These are phyloP conservation scores for Thermomyces lanuginosus DNA, from an alignment of 2,329 filamentous ascomycete genomes.

Conservation along the genomic window DNA sequence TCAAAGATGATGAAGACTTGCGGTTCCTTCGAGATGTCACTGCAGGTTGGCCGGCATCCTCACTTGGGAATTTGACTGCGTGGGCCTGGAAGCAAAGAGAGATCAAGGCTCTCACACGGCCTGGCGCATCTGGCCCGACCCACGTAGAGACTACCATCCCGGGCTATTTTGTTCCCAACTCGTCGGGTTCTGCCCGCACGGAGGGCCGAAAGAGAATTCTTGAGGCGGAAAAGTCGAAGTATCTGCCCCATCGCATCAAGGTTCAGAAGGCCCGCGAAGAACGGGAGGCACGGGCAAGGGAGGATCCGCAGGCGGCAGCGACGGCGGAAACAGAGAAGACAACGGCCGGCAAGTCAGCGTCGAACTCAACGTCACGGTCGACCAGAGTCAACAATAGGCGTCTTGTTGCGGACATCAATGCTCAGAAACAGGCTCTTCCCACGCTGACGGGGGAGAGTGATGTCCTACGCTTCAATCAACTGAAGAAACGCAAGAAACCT, in stretches of 20 bases:
- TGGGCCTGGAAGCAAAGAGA: conserved; percentile 60
- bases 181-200: conserved; percentile 72
- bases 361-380: conserved; percentile 79
- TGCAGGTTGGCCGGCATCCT: conserved; percentile 28
- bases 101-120: conserved; percentile 51
- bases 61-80: conserved; percentile 41
- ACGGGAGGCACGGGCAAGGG: conserved; percentile 55
- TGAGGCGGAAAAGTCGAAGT: conserved; percentile 95
- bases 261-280: conserved; percentile 83
- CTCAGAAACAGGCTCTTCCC: conserved; percentile 62
- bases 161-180: conserved; percentile 69
- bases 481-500: conserved; percentile 98
- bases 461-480: conserved; percentile 91
- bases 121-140: conserved; percentile 38
- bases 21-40: conserved; percentile 39
- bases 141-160: conserved; percentile 39
- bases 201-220: conserved; percentile 91
- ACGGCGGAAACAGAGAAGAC: conserved; percentile 57
- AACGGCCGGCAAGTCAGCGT: conserved; percentile 60
- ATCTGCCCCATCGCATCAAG: conserved; percentile 92
- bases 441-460: conserved; percentile 68
- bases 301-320: conserved; percentile 46
- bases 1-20: conserved; percentile 55
- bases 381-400: conserved; percentile 93
- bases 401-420: conserved; percentile 84